Base-by-base conservation (phyloP, 2,329 filamentous ascomycete species). In the Fusarium falciforme region DNA sequence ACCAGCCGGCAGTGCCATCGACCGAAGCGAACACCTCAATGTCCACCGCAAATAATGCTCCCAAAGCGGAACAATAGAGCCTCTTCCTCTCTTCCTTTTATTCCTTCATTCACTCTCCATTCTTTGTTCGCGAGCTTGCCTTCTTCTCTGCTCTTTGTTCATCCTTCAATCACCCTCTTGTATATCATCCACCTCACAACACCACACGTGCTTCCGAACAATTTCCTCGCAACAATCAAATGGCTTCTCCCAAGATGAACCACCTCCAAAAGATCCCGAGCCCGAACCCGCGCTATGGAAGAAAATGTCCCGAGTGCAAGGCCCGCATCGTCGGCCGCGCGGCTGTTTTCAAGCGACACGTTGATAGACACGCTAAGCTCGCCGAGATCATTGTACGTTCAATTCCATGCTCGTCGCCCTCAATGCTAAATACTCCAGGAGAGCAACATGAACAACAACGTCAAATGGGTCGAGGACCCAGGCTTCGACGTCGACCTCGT, bases 351-450 rank as follows among this genome's bases (percentile, higher is more conserved):
- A 22, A 60, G 17, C 61, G 71, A 35, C 71, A 74, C 52, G 9
- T 66, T 0, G 36, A 63, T 3, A 49, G 71, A 57, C 71, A 74
- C 11, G 38, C 64, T 2, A 74, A 65, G 16, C 58, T 74, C 2
- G 35, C 61, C 4, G 33, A 61, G 6, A 22, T 74, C 11, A 16
- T 66, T 33, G 71, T 72, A 42, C 0, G 5, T 4, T 1, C 0
- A 1, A 6, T 11, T 0, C 2, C 1, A 12, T 1, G 0, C 1
- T 6, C 9, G 4, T 3, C 5, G 2, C 5, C 25, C 1, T 33
- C 4, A 6, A 3, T 8, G 27, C 59, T 60, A 27, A 62, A 14
- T 2, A 4, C 0, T 0, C 3, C 2, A 74, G 71, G 35, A 61
- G 8, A 14, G 25, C 7, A 74, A 74, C 17, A 11, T 38, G 6